Conservation (phyloP, 345 rosid species). For the Acer saccharum region DNA sequence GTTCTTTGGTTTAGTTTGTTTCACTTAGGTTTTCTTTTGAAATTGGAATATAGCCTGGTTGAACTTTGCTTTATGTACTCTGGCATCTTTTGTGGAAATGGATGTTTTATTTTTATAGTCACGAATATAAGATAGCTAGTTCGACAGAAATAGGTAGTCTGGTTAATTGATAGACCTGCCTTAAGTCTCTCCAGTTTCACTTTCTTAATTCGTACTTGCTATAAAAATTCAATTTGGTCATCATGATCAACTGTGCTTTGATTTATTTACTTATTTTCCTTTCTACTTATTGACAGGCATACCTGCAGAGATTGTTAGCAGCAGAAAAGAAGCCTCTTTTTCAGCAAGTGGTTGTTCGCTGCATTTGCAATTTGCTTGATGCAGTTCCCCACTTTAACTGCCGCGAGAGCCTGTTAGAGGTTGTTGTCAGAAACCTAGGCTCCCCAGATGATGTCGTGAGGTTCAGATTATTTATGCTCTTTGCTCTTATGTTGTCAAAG, state of each 20-base stretch:
- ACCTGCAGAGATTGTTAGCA: conserved; percentile 65
- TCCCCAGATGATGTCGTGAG: conserved; percentile 82
- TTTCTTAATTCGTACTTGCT: neutral
- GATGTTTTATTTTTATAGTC: neutral
- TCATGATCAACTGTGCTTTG: conserved; percentile 5
- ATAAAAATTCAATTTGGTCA: neutral
- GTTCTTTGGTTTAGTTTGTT: neutral
- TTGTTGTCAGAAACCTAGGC: conserved; percentile 70
- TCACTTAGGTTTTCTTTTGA: neutral
- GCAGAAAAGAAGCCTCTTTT: conserved; percentile 58
- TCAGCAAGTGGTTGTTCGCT: conserved; percentile 69
- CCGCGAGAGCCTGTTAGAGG: conserved; percentile 65
- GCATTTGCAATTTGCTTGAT: conserved; percentile 79
- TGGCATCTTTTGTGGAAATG: neutral
- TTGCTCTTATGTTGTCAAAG: conserved; percentile 9
- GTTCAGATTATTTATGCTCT: conserved; percentile 38
- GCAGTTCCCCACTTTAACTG: conserved; percentile 93
- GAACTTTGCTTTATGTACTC: neutral
- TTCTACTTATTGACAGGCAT: conserved; percentile 51
- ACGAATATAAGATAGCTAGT: neutral
- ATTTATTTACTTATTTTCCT: conserved; percentile 4
- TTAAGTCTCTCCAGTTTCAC: neutral
- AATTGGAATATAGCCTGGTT: neutral
- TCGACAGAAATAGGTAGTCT: neutral
- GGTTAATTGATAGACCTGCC: neutral